Base-by-base conservation (phyloP, 2,329 filamentous ascomycete species). In the Xylariales sp. region DNA sequence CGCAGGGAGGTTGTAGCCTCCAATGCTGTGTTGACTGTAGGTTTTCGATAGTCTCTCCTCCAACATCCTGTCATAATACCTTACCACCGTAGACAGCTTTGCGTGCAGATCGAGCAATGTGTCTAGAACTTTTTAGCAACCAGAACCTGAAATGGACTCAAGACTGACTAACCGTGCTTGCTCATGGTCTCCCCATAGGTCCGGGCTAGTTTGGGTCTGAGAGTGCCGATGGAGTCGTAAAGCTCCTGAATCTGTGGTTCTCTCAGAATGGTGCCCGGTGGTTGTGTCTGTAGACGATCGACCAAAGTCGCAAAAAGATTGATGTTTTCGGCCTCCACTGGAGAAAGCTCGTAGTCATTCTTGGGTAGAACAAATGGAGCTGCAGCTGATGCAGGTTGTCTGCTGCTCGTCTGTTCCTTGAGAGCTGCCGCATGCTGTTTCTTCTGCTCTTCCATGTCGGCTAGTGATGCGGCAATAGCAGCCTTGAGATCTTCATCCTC, bases 171-270 rank as follows among this genome's bases (percentile, higher is more conserved):
- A 88, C 88, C 90, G 63, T 97, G 93, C 65, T 98, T 98, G 77
- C 93, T 97, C 93, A 98, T 97, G 0, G 93, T 96, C 68, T 98
- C 93, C 42, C 93, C 93, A 59, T 97, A 96, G 0, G 91, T 96
- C 43, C 93, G 80, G 4, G 93, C 93, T 42, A 98, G 73, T 63
- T 98, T 98, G 2, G 93, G 93, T 37, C 93, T 79, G 48, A 98
- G 69, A 12, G 88, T 77, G n/a, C 91, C 89, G 54, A 98, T 97
- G 54, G 90, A 94, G 58, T 97, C 93, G 60, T 98, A 98, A 4
- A 98, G 72, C 65, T 98, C 93, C 63, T 98, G 93, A 38, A 98
- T 96, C 60, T 97, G 93, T 2, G 93, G 93, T 57, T 98, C 93
- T 36, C 93, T 78, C n/a, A 98, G 66, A 40, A 98, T 96, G 1